These are phyloP conservation scores for Arthrobotrys pseudoclavata DNA, from an alignment of 2,329 filamentous ascomycete species.

Conservation along the genomic window DNA sequence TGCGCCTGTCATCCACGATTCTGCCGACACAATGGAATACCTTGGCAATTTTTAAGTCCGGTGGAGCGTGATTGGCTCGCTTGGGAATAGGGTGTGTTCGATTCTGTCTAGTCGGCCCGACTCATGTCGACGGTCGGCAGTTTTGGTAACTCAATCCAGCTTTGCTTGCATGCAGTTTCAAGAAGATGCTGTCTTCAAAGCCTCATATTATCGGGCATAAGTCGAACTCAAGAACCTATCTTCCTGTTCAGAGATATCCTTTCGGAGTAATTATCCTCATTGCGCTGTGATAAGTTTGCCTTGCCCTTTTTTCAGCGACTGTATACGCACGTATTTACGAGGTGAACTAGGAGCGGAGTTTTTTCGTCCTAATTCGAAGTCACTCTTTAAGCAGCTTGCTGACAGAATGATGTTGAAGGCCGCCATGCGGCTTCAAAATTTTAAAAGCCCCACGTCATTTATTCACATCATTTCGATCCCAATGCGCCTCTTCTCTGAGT, in stretches of 20 bases:
- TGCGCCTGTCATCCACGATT: constrained; percentile 1
- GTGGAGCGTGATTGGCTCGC: constrained; percentile 32
- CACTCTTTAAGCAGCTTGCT: neutral
- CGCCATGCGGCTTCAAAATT: neutral
- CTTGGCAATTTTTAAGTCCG: constrained; percentile 53
- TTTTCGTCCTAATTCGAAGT: neutral
- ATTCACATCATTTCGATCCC: too few species aligned
- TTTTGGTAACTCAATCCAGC: neutral
- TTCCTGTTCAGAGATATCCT: neutral
- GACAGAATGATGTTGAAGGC: neutral
- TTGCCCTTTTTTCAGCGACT: too few species aligned
- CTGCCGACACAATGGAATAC: constrained; percentile 10
- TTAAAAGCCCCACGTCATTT: too few species aligned
- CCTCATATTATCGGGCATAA: neutral
- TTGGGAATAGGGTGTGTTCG: neutral
- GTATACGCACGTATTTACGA: too few species aligned
- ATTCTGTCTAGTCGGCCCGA: constrained; percentile 30
- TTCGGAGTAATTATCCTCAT: neutral
- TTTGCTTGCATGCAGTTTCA: neutral
- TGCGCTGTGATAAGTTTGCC: neutral
- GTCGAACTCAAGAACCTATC: neutral
- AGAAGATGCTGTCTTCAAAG: neutral
- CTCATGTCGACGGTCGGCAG: neutral
- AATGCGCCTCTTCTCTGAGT: too few species aligned
- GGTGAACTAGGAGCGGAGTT: too few species aligned